Percentiles rank a stretch among this genome's conserved stretches.
phyloP scores from a whole-genome alignment of 2,329 filamentous ascomycete genomes.

The Penicillium decumbens region DNA sequence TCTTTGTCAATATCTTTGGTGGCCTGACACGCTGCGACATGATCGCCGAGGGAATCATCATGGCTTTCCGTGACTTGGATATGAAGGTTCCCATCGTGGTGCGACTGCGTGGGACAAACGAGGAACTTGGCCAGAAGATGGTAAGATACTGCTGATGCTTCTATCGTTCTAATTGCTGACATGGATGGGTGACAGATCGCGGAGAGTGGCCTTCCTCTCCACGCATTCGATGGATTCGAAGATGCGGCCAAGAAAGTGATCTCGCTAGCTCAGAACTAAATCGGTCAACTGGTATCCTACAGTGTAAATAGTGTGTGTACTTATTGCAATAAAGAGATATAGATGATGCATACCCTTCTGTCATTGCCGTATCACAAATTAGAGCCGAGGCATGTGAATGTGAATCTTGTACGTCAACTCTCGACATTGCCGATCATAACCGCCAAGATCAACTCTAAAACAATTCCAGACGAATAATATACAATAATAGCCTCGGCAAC shows the following conservation, averaged over 20 bases:
- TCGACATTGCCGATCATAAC: background rate
- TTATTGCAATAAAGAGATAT: background rate
- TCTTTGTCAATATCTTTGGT: slow-evolving; percentile 69
- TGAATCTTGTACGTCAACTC: background rate
- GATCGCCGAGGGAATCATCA: slow-evolving; percentile 70
- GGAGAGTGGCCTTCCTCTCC: slow-evolving; percentile 62
- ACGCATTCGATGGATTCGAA: slow-evolving; percentile 70
- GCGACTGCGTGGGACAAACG: slow-evolving; percentile 68
- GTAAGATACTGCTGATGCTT: slow-evolving; percentile 29
- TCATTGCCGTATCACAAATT: background rate
- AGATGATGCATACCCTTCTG: background rate
- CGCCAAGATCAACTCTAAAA: background rate
- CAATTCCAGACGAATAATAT: background rate
- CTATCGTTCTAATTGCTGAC: slow-evolving; percentile 8
- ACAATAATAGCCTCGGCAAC: background rate
- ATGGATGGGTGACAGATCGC: slow-evolving; percentile 46
- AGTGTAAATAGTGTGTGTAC: background rate
- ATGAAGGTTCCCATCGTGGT: slow-evolving; percentile 71
- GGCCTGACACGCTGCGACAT: slow-evolving; percentile 71
- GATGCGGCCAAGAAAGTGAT: slow-evolving; percentile 66
- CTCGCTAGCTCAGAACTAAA: slow-evolving; percentile 11
- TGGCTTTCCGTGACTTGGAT: slow-evolving; percentile 66
- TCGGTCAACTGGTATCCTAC: background rate
- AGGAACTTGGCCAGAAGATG: slow-evolving; percentile 64
- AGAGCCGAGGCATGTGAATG: background rate